phyloP scores from a whole-genome alignment of 176 grass and related monocot species.

The Musa beccarii region DNA sequence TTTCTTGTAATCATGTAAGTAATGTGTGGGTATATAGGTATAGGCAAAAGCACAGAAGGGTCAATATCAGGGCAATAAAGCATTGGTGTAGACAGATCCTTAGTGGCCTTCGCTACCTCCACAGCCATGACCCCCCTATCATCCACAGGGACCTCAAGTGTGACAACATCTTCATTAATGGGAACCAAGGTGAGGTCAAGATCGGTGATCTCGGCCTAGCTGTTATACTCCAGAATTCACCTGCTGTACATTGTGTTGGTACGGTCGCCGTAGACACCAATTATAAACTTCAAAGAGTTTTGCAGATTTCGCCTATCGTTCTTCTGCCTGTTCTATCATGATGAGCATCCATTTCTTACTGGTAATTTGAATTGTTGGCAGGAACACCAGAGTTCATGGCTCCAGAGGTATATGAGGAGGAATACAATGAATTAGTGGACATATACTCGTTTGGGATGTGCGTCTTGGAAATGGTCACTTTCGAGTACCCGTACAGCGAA shows the following conservation, averaged over 20 bases:
- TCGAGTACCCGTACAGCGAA: slow-evolving; percentile 33
- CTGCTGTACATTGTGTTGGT: slow-evolving; percentile 23
- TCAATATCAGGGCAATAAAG: slow-evolving; percentile 29
- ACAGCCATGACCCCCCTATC: slow-evolving; percentile 28
- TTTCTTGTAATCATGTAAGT: neutral
- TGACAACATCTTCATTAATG: slow-evolving; percentile 34
- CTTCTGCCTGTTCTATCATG: too few species aligned
- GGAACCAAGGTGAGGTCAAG: slow-evolving; percentile 28
- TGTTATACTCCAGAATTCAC: slow-evolving; percentile 20
- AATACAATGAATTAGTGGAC: slow-evolving; percentile 34
- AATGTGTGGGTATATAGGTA: slow-evolving; percentile 17
- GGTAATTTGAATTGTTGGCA: neutral
- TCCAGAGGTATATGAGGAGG: slow-evolving; percentile 26
- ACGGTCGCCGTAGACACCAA: neutral
- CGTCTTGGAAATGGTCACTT: slow-evolving; percentile 28
- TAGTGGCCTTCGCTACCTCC: slow-evolving; percentile 24
- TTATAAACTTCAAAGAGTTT: neutral
- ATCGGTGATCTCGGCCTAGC: slow-evolving; percentile 32
- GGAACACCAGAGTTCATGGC: slow-evolving; percentile 35
- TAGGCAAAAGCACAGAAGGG: slow-evolving; percentile 25
- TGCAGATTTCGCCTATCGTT: too few species aligned
- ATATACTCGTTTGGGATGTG: slow-evolving; percentile 40
- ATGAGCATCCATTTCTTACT: too few species aligned
- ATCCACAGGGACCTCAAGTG: slow-evolving; percentile 35
- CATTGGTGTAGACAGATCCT: slow-evolving; percentile 30